Conservation (phyloP, 2,329 filamentous ascomycete genomes). For the Xenoacremonium recifei region DNA sequence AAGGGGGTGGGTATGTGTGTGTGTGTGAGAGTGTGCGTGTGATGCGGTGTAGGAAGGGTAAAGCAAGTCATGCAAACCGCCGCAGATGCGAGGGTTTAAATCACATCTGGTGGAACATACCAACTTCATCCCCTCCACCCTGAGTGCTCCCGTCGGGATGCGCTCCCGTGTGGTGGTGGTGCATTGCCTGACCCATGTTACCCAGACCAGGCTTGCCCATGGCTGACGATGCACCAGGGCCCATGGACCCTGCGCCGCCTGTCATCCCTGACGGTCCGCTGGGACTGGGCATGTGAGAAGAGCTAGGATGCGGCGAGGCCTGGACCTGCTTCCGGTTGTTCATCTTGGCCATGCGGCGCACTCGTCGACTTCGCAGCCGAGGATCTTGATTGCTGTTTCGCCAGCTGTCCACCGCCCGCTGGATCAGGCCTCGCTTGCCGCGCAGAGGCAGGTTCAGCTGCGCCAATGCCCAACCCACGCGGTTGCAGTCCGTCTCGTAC, state of each 20-base stretch:
- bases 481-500: constrained; percentile 98
- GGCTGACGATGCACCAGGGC: constrained; percentile 46
- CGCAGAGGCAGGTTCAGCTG: constrained; percentile 88
- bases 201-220: constrained; percentile 67
- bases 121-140: constrained; percentile 79
- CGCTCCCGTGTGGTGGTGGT: constrained; percentile 59
- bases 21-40: constrained; percentile 13
- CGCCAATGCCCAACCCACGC: constrained; percentile 97
- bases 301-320: constrained; percentile 52
- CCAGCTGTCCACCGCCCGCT: constrained; percentile 97
- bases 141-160: constrained; percentile 54
- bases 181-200: constrained; percentile 64
- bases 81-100: constrained; percentile 39
- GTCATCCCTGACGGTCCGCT: constrained; percentile 65
- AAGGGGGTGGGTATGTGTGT: constrained; percentile 15
- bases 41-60: constrained; percentile 17
- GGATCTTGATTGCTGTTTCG: constrained; percentile 98
- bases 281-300: constrained; percentile 66
- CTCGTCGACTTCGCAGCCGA: constrained; percentile 82
- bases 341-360: constrained; percentile 95
- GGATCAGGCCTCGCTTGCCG: constrained; percentile 92
- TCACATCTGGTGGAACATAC: constrained; percentile 98
- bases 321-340: constrained; percentile 76
- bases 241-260: constrained; percentile 61
- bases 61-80: constrained; percentile 31